phyloP scores from a whole-genome alignment of 2,329 filamentous ascomycete species.

The Neonectria neomacrospora region DNA sequence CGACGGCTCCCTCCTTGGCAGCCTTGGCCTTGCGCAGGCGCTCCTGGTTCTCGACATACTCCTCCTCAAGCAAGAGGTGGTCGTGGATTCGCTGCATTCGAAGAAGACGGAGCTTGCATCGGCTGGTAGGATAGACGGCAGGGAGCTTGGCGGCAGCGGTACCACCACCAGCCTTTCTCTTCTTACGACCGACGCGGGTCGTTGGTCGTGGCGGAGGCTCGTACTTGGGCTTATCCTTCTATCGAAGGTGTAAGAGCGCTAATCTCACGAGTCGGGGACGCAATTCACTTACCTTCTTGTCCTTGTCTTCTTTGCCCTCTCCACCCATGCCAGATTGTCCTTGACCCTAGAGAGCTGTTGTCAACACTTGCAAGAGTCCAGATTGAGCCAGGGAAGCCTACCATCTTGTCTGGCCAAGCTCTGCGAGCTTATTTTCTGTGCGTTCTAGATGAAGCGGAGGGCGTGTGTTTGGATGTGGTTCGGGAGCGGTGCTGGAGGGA shows the following conservation, averaged over 20 bases:
- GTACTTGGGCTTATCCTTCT: constrained; percentile 99
- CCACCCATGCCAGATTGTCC: constrained; percentile 89
- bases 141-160: constrained; percentile 96
- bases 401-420: constrained; percentile 51
- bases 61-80: constrained; percentile 94
- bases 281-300: constrained; percentile 80
- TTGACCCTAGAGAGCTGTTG: constrained; percentile 69
- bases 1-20: constrained; percentile 74
- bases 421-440: constrained; percentile 39
- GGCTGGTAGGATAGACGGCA: constrained; percentile 90
- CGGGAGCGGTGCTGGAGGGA: constrained; percentile 31
- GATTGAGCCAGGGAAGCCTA: constrained; percentile 37
- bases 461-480: constrained; percentile 22
- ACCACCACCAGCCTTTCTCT: constrained; percentile 93
- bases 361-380: constrained; percentile 30
- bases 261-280: neutral
- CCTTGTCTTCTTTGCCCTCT: constrained; percentile 85
- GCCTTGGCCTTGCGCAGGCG: constrained; percentile 91
- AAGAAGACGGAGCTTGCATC: constrained; percentile 96
- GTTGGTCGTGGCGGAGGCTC: constrained; percentile 97
- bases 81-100: constrained; percentile 99
- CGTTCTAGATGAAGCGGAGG: constrained; percentile 16
- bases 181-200: constrained; percentile 96
- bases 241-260: constrained; percentile 39
- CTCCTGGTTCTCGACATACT: constrained; percentile 99